Evolutionary conservation across 192 early-diverging fungal species (phyloP), one percentile per base, ranked within the genome.

Genomic region (Podila horticola): DNA sequence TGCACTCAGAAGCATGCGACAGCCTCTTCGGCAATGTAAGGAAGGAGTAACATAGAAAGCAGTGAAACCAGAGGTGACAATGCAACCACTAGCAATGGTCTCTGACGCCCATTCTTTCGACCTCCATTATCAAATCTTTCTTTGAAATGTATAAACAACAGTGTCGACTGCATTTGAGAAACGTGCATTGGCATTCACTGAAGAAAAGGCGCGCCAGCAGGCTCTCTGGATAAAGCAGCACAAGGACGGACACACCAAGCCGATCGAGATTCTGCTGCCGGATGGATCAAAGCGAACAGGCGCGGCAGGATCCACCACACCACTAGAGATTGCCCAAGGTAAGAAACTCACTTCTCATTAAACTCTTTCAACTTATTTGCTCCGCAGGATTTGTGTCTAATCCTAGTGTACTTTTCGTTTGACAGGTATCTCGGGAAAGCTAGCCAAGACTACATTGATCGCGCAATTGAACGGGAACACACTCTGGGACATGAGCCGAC

Each of bases 401-500:
- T 22, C 3, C 22, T n/a, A 1, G 20, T 51, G 11, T 29, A 24
- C 30, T 5, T 33, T 62, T 11, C 30, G 22, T 26, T 20, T n/a
- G 0, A 6, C 57, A 84, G 83, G 83, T 59, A 84, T 82, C 55
- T 84, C 82, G 64, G 74, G 82, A 52, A 88, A 84, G 41, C 51
- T 82, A 34, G 82, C 86, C 24, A 90, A 89, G 58, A 84, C 75
- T 22, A 85, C 85, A 29, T 62, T 87, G 3, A 82, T 82, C 36
- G 87, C 86, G 5, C 68, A 83, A 28, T 50, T 91, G 60, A 89
- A 91, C 52, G 84, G 74, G 11, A 72, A 49, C 10, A 84, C 69
- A 10, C 69, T 69, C 22, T 88, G 85, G 85, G 89, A 89, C 34
- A 88, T 90, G 87, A 84, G 76, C 57, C 82, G 85, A 17, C 87